Percentiles rank a stretch among this genome's conserved stretches.
Evolutionary conservation across 768 basidiomycete genomes (phyloP).

Genomic region (Pleurotus tuoliensis): DNA sequence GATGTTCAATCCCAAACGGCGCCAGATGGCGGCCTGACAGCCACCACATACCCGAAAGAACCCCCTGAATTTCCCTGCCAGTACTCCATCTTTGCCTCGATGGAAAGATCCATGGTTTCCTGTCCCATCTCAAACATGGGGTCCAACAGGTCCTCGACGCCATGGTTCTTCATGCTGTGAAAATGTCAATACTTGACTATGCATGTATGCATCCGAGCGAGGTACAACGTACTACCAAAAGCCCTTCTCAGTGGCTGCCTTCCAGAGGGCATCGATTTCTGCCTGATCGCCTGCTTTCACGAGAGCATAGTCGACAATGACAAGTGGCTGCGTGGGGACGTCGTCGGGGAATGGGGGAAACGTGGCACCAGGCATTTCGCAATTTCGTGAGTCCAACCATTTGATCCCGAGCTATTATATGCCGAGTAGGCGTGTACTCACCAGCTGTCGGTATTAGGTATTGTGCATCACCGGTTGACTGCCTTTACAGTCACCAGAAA

Average conservation of each 20-base stretch:
- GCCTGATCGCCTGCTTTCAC: conserved; percentile 27
- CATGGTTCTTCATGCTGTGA: conserved; percentile 38
- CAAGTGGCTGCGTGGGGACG: conserved; percentile 36
- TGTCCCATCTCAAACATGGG: conserved; percentile 39
- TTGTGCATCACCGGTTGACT: no score
- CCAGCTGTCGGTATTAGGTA: no score
- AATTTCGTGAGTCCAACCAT: not conserved
- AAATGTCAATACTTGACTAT: not conserved
- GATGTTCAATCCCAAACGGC: not conserved
- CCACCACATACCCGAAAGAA: conserved; percentile 31
- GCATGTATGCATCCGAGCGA: not conserved
- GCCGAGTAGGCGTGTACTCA: not conserved
- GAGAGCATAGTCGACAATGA: conserved; percentile 38
- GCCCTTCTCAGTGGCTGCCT: conserved; percentile 39
- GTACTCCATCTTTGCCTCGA: conserved; percentile 40
- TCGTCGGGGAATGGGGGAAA: conserved; percentile 36
- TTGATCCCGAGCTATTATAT: not conserved
- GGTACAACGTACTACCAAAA: conserved; percentile 43
- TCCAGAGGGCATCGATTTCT: conserved; percentile 37
- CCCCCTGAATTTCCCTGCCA: conserved; percentile 37
- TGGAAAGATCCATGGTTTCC: conserved; percentile 35
- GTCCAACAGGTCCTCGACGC: conserved; percentile 31
- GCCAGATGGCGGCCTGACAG: not conserved
- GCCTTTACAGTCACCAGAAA: no score
- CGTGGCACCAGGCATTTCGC: not conserved